Conservation (phyloP, 805 yeast genomes). For the Blastobotrys parvus region DNA sequence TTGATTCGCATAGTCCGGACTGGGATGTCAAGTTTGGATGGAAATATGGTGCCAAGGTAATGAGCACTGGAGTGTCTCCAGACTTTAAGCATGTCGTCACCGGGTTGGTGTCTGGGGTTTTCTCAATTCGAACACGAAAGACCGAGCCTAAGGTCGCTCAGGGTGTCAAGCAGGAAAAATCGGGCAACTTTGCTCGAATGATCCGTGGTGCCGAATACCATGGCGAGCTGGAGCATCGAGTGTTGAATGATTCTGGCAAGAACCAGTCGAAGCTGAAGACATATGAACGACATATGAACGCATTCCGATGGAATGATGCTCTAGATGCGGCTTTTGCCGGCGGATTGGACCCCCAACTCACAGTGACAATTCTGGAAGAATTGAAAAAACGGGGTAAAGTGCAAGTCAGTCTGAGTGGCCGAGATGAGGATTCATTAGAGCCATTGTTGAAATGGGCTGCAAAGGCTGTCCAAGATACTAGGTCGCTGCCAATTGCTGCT, state of each 20-base stretch:
- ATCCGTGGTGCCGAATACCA: conserved; percentile 85
- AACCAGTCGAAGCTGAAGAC: conserved; percentile 59
- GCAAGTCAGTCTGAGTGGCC: conserved; percentile 64
- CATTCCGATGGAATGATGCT: conserved; percentile 90
- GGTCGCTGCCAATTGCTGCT: conserved; percentile 54
- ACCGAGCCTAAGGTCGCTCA: conserved; percentile 32
- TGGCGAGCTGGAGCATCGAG: conserved; percentile 78
- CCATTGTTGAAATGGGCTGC: conserved; percentile 82
- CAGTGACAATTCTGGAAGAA: conserved; percentile 78
- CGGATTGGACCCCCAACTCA: conserved; percentile 72
- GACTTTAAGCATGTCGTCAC: conserved; percentile 81
- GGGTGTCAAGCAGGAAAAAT: conserved; percentile 29
- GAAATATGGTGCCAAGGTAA: conserved; percentile 92
- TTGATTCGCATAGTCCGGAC: conserved; percentile 54
- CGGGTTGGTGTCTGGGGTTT: conserved; percentile 82
- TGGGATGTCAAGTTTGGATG: conserved; percentile 95
- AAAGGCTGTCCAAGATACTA: conserved; percentile 67
- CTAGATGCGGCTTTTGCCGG: conserved; percentile 75
- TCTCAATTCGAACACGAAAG: conserved; percentile 82
- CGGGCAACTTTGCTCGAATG: conserved; percentile 65
- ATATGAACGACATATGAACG: conserved; percentile 76
- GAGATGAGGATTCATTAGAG: conserved; percentile 80
- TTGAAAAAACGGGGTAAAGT: conserved; percentile 84
- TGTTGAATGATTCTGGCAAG: conserved; percentile 50
- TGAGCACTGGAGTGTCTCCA: conserved; percentile 86